Conservation (phyloP, 192 early-diverging fungal genomes). For the Backusella liffmaniae region DNA sequence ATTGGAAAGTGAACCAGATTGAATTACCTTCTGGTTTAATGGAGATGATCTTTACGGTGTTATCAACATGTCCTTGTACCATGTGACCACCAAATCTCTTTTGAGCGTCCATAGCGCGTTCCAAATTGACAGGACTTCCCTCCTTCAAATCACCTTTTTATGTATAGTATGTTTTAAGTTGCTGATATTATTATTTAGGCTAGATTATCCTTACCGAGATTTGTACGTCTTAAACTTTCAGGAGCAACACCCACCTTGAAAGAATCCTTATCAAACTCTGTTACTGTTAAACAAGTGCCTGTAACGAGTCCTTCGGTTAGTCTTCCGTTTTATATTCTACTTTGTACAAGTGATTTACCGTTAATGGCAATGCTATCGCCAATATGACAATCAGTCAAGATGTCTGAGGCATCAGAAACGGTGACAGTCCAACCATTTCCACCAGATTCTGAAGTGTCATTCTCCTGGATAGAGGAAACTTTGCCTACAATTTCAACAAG, state of each 20-base stretch:
- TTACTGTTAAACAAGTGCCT: constrained; percentile 96
- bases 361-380: constrained; percentile 95
- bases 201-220: constrained; percentile 62
- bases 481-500: constrained; percentile 92
- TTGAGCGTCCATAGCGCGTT: constrained; percentile 85
- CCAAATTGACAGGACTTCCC: constrained; percentile 87
- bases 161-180: neutral
- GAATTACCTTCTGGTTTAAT: constrained; percentile 89
- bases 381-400: constrained; percentile 82
- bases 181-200: neutral
- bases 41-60: constrained; percentile 71
- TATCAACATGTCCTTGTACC: constrained; percentile 96
- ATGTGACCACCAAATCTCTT: constrained; percentile 96
- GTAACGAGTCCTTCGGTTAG: neutral
- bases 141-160: constrained; percentile 64
- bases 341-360: constrained; percentile 51
- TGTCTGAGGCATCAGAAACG: constrained; percentile 62
- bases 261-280: constrained; percentile 74
- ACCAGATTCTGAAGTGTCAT: constrained; percentile 76
- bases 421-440: constrained; percentile 88
- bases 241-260: constrained; percentile 95
- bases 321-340: neutral
- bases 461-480: constrained; percentile 60
- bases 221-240: constrained; percentile 91
- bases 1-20: constrained; percentile 68